Evolutionary conservation across 2,329 filamentous ascomycete species (phyloP).

Genomic region (Pyricularia pennisetigena): DNA sequence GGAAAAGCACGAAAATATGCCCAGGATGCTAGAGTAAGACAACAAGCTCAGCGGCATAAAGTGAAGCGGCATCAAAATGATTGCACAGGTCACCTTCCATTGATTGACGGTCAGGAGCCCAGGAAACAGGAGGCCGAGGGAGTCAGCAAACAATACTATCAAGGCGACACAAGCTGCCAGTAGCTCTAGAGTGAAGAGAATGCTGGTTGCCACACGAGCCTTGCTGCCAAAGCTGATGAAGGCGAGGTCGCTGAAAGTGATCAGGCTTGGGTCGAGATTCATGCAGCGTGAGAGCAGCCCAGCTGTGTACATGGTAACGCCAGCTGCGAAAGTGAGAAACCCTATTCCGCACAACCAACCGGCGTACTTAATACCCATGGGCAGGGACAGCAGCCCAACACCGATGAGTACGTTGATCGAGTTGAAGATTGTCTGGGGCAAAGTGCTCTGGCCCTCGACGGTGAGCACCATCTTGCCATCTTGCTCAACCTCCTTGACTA

Average conservation of each 20-base stretch:
- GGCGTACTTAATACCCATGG: slow-evolving; percentile 76
- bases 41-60: slow-evolving; percentile 76
- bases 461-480: slow-evolving; percentile 78
- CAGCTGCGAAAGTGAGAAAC: slow-evolving; percentile 63
- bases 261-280: slow-evolving; percentile 72
- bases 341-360: slow-evolving; percentile 78
- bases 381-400: slow-evolving; percentile 79
- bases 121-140: slow-evolving; percentile 68
- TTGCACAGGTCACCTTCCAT: slow-evolving; percentile 80
- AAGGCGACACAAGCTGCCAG: slow-evolving; percentile 82
- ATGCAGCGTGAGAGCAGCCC: slow-evolving; percentile 79
- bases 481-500: slow-evolving; percentile 85
- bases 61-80: slow-evolving; percentile 70
- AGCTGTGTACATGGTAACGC: slow-evolving; percentile 77
- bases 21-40: slow-evolving; percentile 84
- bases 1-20: slow-evolving; percentile 81
- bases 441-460: slow-evolving; percentile 85
- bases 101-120: slow-evolving; percentile 51
- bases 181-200: slow-evolving; percentile 82
- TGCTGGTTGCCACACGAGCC: slow-evolving; percentile 71
- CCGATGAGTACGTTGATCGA: slow-evolving; percentile 90
- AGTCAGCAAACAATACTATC: slow-evolving; percentile 89
- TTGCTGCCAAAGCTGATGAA: slow-evolving; percentile 81
- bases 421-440: slow-evolving; percentile 94
- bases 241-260: slow-evolving; percentile 90